A percentile compares a stretch with the other conserved stretches of the same genome.
Conservation (phyloP, 257 asterid genomes). For the Salvia hispanica region DNA sequence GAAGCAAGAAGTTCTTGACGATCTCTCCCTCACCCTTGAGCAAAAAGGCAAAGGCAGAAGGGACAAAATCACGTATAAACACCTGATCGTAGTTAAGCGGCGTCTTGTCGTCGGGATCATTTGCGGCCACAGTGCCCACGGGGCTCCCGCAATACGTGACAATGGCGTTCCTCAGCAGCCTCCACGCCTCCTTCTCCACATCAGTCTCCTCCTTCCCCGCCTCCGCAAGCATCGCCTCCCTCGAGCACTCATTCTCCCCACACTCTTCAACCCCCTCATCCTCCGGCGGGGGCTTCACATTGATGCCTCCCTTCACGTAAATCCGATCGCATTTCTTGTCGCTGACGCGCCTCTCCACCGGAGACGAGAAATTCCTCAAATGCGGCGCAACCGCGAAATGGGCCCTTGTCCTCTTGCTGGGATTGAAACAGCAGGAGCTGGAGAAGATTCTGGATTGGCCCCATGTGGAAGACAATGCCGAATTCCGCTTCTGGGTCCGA, state of each 20-base stretch:
- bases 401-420: slow-evolving; percentile 40
- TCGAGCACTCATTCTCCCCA: slow-evolving; percentile 27
- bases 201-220: slow-evolving; percentile 53
- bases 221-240: slow-evolving; percentile 12
- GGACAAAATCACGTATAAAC: slow-evolving; percentile 83
- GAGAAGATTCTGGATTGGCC: slow-evolving; percentile 58
- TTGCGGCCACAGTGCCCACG: slow-evolving; percentile 88
- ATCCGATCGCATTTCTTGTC: slow-evolving; percentile 81
- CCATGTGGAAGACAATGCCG: slow-evolving; percentile 39
- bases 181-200: slow-evolving; percentile 81
- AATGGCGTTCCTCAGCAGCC: slow-evolving; percentile 62
- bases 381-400: slow-evolving; percentile 45
- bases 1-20: slow-evolving; percentile 85
- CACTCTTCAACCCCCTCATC: slow-evolving; percentile 14
- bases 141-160: slow-evolving; percentile 86
- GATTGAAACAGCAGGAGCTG: slow-evolving; percentile 32
- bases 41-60: slow-evolving; percentile 90
- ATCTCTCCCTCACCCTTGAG: slow-evolving; percentile 90
- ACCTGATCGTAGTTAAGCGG: slow-evolving; percentile 96
- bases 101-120: slow-evolving; percentile 73
- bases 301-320: slow-evolving; percentile 79
- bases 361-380: slow-evolving; percentile 52
- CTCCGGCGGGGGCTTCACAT: slow-evolving; percentile 62
- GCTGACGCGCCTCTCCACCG: slow-evolving; percentile 59
- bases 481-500: slow-evolving; percentile 28